phyloP scores from a whole-genome alignment of 441 rosid species.

The Pelargonium fulgidum region DNA sequence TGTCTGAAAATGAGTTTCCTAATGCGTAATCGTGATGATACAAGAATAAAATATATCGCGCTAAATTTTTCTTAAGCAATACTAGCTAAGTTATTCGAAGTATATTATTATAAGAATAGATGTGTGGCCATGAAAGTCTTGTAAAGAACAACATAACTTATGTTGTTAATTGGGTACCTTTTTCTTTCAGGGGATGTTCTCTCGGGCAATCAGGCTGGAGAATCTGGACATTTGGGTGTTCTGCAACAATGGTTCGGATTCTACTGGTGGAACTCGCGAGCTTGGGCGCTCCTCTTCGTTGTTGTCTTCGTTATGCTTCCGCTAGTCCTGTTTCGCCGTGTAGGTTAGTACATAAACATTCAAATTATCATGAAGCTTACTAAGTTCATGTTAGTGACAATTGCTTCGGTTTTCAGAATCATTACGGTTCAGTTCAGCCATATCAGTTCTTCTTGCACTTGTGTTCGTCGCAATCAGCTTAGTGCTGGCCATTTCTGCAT shows the following conservation, averaged over 20 bases:
- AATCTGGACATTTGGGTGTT: conserved; percentile 52
- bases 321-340: conserved; percentile 42
- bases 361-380: too few species aligned
- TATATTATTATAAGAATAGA: too few species aligned
- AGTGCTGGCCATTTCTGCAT: conserved; percentile 53
- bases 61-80: too few species aligned
- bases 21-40: too few species aligned
- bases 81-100: too few species aligned
- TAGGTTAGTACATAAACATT: conserved; percentile 35
- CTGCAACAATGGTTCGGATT: conserved; percentile 76
- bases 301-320: conserved; percentile 54
- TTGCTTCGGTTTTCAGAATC: conserved; percentile 42
- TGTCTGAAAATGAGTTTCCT: too few species aligned
- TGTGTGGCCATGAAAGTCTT: too few species aligned
- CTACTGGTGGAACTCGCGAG: conserved; percentile 73
- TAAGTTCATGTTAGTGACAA: not conserved
- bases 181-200: conserved; percentile 59
- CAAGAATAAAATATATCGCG: too few species aligned
- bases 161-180: not conserved
- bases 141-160: not conserved
- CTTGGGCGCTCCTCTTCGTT: conserved; percentile 44
- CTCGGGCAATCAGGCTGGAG: conserved; percentile 46
- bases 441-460: conserved; percentile 68
- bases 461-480: conserved; percentile 66
- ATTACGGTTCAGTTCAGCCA: conserved; percentile 59